Evolutionary conservation across 1,139 yeast species (phyloP).

Genomic region (Scheffersomyces parashehatae): DNA sequence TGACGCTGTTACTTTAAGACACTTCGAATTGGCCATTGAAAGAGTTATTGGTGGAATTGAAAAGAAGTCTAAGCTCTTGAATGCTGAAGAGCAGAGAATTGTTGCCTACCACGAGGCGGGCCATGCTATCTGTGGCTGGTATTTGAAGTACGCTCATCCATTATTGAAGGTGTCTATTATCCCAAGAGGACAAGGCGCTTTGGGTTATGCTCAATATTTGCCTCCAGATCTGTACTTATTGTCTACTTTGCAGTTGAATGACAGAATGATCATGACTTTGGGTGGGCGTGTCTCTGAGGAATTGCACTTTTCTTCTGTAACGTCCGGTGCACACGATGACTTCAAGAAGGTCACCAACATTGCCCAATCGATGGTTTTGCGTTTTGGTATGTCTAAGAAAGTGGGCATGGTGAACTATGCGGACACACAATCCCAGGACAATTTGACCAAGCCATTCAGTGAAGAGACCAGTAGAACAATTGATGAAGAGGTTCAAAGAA

Average conservation of each 20-base stretch:
- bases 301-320: conserved; percentile 82
- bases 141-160: conserved; percentile 84
- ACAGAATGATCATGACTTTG: conserved; percentile 94
- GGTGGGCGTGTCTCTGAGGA: conserved; percentile 98
- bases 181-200: conserved; percentile 94
- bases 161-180: conserved; percentile 91
- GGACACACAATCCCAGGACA: conserved; percentile 55
- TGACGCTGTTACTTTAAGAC: conserved; percentile 64
- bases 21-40: conserved; percentile 95
- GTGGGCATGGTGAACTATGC: conserved; percentile 80
- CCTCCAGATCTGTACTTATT: conserved; percentile 91
- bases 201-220: conserved; percentile 97
- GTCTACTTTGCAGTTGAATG: conserved; percentile 74
- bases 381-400: conserved; percentile 85
- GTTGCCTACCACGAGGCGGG: conserved; percentile 99
- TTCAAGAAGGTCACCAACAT: conserved; percentile 94
- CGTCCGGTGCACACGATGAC: conserved; percentile 95
- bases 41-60: conserved; percentile 96
- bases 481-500: conserved; percentile 80
- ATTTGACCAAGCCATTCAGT: conserved; percentile 85
- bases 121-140: conserved; percentile 98
- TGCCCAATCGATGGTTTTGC: conserved; percentile 91
- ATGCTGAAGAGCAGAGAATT: conserved; percentile 79
- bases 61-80: conserved; percentile 80
- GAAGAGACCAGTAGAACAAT: conserved; percentile 80